Base-by-base conservation (phyloP, 768 basidiomycete species). In the Pleurotus platypus region DNA sequence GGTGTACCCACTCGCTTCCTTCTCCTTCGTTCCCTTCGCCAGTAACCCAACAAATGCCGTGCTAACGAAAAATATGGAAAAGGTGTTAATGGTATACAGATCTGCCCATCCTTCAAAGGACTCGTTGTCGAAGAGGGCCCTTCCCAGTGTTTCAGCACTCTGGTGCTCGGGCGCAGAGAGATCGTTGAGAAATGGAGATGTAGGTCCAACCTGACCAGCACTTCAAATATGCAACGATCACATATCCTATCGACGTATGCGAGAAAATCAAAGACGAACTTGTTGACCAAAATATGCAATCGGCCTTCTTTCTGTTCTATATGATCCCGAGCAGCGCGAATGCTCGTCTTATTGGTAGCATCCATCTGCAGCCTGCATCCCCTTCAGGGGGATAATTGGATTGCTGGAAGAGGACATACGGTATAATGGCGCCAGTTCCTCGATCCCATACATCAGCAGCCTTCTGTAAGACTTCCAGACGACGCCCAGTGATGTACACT, bases 251-350 rank as follows among this genome's bases (percentile, higher is more conserved):
- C 5, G 13, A n/a, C 13, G 5, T 7, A 53, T 20, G 9, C 13
- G n/a, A 6, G n/a, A 43, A 59, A 35, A 11, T 6, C 30, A 22
- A 26, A n/a, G 30, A 63, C 80, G 42, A 58, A 92, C 90, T 92
- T 92, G 75, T 93, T 93, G 37, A 92, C 83, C 3, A 93, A 80
- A 53, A 92, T 81, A 63, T 93, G 89, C 42, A 93, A 65, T 61
- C 78, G 87, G 26, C 89, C 88, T 48, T 92, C 86, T 58, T 76
- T 76, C 50, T 77, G 70, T 62, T 81, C 73, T 40, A 90, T 77
- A 9, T 73, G 47, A 39, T 80, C 75, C 59, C 86, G 84, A 3
- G 74, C 84, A 9, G 68, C 70, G 49, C 72, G 60, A 54, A 93
- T 93, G 57, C 87, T 87, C 46, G 78, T 75, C 63, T 87, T 87